Base-by-base conservation (phyloP, 1,139 yeast genomes). In the Geotrichum histeridarum region DNA sequence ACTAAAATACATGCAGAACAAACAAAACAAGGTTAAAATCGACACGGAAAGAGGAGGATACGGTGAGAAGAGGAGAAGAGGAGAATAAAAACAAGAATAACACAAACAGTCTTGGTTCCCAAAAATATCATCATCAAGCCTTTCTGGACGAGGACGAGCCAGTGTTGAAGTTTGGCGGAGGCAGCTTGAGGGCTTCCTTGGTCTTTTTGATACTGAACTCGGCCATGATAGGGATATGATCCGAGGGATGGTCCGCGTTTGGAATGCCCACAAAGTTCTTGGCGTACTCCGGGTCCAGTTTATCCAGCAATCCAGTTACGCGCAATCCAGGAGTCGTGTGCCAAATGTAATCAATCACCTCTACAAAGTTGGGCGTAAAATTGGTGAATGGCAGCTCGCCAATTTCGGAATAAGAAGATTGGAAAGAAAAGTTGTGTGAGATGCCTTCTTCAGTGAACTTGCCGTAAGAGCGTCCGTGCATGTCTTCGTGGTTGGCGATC, bases 331-430 rank as follows among this genome's bases (percentile, higher is more conserved):
- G 77, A 12, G 96, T 85, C 2, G 96, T 80, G 70, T 87, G 89
- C 96, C 98, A 94, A 58, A 94, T 84, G 69, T 93, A 93, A 73
- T 94, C 99, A 71, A 94, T 89, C 44, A 84, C 91, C 64, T 90
- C 91, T 2, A 95, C 89, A 72, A 93, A 94, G 44, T 86, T 82
- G 38, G 99, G 99, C 0, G 98, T 84, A 70, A 84, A 85, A 71
- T 94, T 94, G 12, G 99, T 93, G 69, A 91, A 91, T 47, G 97
- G 95, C 60, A 94, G 77, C 71, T 91, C 98, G 22, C 93, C 94
- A 63, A 91, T 79, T 57, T 80, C 77, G 46, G 84, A 83, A 70
- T 94, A 94, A 7, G 96, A 89, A 5, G 96, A 86, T 69, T 83
- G 87, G 70, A 94, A 76, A 61, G 87, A 80, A 71, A 93, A 83